phyloP scores from a whole-genome alignment of 1,284 basidiomycete species.

The Ceratobasidium sp. region DNA sequence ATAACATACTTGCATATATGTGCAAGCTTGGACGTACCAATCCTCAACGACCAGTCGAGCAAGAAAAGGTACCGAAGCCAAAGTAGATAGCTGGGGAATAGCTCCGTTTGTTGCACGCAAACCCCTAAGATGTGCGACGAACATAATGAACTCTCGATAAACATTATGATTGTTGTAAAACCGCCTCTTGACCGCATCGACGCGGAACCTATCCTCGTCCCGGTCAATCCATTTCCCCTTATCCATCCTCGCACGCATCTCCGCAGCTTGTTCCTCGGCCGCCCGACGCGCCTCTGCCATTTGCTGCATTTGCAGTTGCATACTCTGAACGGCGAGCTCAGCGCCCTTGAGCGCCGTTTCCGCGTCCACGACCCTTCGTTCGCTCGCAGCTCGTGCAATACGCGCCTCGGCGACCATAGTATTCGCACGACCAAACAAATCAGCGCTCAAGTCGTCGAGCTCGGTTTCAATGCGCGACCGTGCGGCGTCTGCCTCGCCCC shows the following conservation, averaged over 20 bases:
- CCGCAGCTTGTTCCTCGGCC: constrained; percentile 67
- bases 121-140: constrained; percentile 84
- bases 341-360: constrained; percentile 86
- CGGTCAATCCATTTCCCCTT: constrained; percentile 78
- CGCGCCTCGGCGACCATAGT: constrained; percentile 95
- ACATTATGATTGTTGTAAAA: constrained; percentile 80
- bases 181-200: constrained; percentile 54
- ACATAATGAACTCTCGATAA: constrained; percentile 88
- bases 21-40: constrained; percentile 69
- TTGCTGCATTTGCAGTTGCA: constrained; percentile 88
- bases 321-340: constrained; percentile 86
- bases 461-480: constrained; percentile 83
- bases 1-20: constrained; percentile 6
- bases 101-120: constrained; percentile 72
- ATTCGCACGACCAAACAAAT: constrained; percentile 89
- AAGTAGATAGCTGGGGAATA: constrained; percentile 75
- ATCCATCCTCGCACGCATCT: constrained; percentile 66
- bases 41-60: constrained; percentile 88
- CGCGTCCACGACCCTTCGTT: constrained; percentile 84
- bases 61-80: constrained; percentile 86
- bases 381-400: constrained; percentile 78
- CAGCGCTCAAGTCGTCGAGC: constrained; percentile 93
- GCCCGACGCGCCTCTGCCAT: constrained; percentile 74
- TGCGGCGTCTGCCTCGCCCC: constrained; percentile 91
- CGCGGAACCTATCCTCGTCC: constrained; percentile 48